phyloP scores from a whole-genome alignment of 2,329 filamentous ascomycete species.

The Botryotinia convoluta region DNA sequence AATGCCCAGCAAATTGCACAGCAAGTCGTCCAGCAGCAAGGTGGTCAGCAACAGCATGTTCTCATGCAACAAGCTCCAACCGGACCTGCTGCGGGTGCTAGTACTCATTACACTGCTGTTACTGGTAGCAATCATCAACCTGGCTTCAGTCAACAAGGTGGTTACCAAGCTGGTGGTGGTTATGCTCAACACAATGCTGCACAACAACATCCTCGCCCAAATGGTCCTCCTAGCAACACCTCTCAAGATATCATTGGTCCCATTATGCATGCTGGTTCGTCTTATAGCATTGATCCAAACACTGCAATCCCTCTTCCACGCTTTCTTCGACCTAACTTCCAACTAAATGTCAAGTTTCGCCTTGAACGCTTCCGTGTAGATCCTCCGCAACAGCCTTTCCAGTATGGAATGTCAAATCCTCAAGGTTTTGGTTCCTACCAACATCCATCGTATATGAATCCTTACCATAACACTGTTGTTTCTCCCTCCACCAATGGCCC shows the following conservation, averaged over 20 bases:
- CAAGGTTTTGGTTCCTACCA: neutral
- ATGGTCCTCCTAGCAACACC: neutral
- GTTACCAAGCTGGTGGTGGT: neutral
- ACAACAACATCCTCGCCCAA: neutral
- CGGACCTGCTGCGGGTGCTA: neutral
- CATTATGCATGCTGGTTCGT: neutral
- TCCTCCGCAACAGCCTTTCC: neutral
- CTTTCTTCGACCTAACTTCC: neutral
- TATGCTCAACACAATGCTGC: neutral
- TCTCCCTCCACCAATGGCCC: neutral
- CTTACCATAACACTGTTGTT: neutral
- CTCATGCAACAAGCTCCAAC: neutral
- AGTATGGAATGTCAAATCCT: neutral
- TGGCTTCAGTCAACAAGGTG: neutral
- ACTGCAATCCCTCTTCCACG: neutral
- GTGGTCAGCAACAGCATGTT: neutral
- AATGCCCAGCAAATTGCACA: neutral
- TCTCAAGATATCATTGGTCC: neutral
- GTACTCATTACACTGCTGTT: neutral
- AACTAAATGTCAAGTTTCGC: constrained; percentile 11
- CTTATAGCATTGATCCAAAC: neutral
- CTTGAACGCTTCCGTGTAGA: constrained; percentile 7
- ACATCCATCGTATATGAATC: neutral
- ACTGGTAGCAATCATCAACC: neutral
- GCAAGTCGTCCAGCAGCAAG: neutral